Evolutionary conservation across 108 stramenopile species (phyloP), one percentile per base, ranked within the genome.

Genomic region (Phaeodactylum tricornutum): DNA sequence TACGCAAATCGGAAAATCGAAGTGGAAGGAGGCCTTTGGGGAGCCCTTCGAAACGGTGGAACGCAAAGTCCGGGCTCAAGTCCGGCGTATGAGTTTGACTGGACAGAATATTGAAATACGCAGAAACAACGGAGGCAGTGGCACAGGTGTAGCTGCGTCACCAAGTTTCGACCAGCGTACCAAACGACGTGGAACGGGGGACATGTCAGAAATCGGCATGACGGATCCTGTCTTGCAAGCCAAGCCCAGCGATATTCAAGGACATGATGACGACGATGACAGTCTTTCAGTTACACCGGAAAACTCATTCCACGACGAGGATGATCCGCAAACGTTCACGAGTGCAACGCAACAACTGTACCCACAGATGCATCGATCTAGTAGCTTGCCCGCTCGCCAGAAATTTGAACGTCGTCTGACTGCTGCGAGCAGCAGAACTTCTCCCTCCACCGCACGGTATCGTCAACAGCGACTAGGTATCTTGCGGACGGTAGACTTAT

Each of bases 11-110:
- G 72, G 59, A 20, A 84, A 81, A 47, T 64, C 69, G 26, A 79
- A 77, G 47, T 79, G 78, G 77, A 84, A 75, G 49, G 77, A 74
- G 40, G 87, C 87, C n/a, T 89, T 89, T 75, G 79, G 81, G 7
- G 80, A 81, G 49, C 66, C 75, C 27, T 60, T 59, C 47, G 71
- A 72, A 57, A 72, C 71, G 7, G 55, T 72, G 0, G 71, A 72
- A 54, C 59, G 63, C 31, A 72, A 72, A 29, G 46, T 72, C 0
- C 39, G 44, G 21, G 38, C 38, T 20, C 38, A 40, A 20, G 38
- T 20, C 21, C 38, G 38, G 4, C 38, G 38, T 20, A 40, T 40
- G 38, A 40, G 38, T 40, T 40, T 40, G 38, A 40, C 38, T 16
- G 38, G 38, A 40, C 38, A 40, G 21, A 40, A 40, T 40, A 20